A percentile compares a stretch with the other conserved stretches of the same genome.
These are phyloP conservation scores for Picochlorum sp. DNA, from an alignment of 139 green algal species.

Conservation along the genomic window DNA sequence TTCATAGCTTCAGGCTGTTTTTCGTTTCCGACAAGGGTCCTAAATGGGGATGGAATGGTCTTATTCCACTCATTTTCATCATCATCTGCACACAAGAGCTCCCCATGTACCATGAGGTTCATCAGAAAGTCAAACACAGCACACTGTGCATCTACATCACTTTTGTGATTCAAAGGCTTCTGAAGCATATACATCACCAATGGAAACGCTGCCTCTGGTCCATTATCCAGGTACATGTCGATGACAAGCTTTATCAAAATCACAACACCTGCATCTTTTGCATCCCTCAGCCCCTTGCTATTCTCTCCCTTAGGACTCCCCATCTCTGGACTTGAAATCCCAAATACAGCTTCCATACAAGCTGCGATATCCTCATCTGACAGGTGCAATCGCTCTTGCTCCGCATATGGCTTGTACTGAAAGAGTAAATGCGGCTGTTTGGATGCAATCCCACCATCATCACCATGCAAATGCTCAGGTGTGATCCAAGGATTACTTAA, in stretches of 20 bases:
- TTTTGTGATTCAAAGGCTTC: slow-evolving; percentile 10
- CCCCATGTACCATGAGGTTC: slow-evolving; percentile 54
- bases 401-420: slow-evolving; percentile 39
- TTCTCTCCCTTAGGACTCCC: slow-evolving; percentile 1
- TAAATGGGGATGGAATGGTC: no score
- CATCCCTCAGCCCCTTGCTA: background rate
- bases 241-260: slow-evolving; percentile 67
- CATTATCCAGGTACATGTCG: slow-evolving; percentile 51
- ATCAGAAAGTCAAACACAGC: slow-evolving; percentile 63
- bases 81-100: slow-evolving; percentile 29
- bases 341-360: slow-evolving; percentile 39
- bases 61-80: background rate
- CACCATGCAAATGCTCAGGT: background rate
- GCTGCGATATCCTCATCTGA: slow-evolving; percentile 31
- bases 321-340: background rate
- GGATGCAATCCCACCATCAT: background rate
- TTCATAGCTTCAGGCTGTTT: background rate
- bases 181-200: slow-evolving; percentile 60
- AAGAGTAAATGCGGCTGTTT: slow-evolving; percentile 24
- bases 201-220: slow-evolving; percentile 33
- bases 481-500: background rate
- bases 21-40: background rate
- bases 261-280: slow-evolving; percentile 33
- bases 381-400: slow-evolving; percentile 35
- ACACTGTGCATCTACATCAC: slow-evolving; percentile 4